Conservation (phyloP, 352 stramenopile genomes). For the Globisporangium orthogonon region DNA sequence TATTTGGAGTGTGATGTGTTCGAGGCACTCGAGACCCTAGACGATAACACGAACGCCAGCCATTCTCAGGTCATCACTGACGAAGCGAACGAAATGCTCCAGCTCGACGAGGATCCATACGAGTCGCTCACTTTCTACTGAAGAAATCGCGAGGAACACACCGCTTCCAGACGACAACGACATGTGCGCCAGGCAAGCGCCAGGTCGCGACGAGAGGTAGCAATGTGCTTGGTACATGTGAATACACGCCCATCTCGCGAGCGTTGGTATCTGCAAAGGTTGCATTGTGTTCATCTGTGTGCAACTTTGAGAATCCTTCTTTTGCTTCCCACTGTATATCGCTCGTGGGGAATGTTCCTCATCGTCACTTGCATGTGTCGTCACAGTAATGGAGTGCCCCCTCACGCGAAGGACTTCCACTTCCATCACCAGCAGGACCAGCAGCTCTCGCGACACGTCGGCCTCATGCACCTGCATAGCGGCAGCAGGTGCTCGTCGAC, state of each 20-base stretch:
- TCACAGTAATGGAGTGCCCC: no score
- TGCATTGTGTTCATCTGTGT: no score
- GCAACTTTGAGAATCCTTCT: no score
- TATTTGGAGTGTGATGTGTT: slow-evolving; percentile 24
- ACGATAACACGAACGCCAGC: not conserved
- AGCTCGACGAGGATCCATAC: not conserved
- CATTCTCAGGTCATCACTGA: not conserved
- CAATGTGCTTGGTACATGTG: not conserved
- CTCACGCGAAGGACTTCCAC: no score
- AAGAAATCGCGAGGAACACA: not conserved
- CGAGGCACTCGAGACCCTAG: not conserved
- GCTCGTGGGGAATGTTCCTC: no score
- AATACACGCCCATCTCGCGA: not conserved
- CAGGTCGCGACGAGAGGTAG: no score
- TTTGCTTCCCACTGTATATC: no score
- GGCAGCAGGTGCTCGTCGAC: not conserved
- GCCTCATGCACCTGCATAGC: not conserved
- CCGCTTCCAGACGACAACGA: not conserved
- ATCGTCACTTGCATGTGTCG: no score
- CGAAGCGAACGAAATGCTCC: not conserved
- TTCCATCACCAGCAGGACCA: no score
- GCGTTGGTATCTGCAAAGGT: no score
- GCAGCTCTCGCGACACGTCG: no score
- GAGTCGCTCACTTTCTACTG: not conserved
- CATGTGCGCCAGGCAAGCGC: not conserved